phyloP scores from a whole-genome alignment of 106 monocot species.

The Acanthochlamys bracteata region DNA sequence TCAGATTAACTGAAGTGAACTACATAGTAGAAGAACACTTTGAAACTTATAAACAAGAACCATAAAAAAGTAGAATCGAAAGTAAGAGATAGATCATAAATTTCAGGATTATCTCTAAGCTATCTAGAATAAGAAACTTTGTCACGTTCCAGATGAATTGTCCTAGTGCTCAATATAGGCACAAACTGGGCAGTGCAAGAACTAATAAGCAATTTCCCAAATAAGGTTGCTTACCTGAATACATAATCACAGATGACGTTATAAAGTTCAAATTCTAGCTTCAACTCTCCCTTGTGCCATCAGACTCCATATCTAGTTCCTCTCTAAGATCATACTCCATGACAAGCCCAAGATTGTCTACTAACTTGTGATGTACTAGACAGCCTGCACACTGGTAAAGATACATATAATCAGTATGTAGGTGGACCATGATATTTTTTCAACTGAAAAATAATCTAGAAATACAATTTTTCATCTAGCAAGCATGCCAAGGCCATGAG shows the following conservation, averaged over 20 bases:
- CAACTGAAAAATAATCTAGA: neutral
- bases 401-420: slow-evolving; percentile 5
- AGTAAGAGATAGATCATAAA: too few species aligned
- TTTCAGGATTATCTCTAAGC: too few species aligned
- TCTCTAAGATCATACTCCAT: slow-evolving; percentile 77
- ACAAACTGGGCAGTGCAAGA: too few species aligned
- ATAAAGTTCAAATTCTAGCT: neutral
- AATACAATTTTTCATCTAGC: neutral
- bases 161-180: too few species aligned
- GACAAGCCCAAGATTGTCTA: slow-evolving; percentile 87
- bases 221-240: too few species aligned
- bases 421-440: neutral
- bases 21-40: neutral
- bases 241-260: too few species aligned
- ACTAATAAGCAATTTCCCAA: too few species aligned
- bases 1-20: neutral
- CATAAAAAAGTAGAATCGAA: too few species aligned
- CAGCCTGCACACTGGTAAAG: slow-evolving; percentile 82
- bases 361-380: slow-evolving; percentile 60
- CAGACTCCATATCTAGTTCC: slow-evolving; percentile 16
- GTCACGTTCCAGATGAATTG: too few species aligned
- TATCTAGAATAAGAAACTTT: too few species aligned
- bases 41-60: neutral
- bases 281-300: neutral
- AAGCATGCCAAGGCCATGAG: too few species aligned